A percentile compares a stretch with the other conserved stretches of the same genome.
phyloP scores from a whole-genome alignment of 1,284 basidiomycete genomes.

The Heterobasidion occidentale region DNA sequence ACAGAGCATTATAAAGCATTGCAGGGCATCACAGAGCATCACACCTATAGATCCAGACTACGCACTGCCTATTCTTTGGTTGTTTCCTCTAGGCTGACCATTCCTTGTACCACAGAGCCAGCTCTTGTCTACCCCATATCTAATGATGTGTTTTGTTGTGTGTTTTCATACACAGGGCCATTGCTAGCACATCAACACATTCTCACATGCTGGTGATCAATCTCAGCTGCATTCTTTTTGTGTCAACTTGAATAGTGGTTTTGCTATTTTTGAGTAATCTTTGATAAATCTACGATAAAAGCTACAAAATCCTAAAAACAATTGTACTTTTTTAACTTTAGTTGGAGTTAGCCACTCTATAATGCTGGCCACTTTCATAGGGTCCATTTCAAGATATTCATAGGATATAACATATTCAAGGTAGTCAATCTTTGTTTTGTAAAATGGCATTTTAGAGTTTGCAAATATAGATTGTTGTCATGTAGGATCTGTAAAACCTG shows the following conservation, averaged over 20 bases:
- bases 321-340: conserved; percentile 17
- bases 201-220: not conserved
- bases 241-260: conserved; percentile 18
- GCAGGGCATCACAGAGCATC: too few species aligned
- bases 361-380: conserved; percentile 24
- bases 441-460: conserved; percentile 33
- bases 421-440: conserved; percentile 22
- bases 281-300: conserved; percentile 33
- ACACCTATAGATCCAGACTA: too few species aligned
- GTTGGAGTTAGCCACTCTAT: conserved; percentile 24
- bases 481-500: conserved; percentile 25
- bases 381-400: conserved; percentile 25
- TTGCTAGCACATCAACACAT: too few species aligned
- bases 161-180: too few species aligned
- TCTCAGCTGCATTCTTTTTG: conserved; percentile 5
- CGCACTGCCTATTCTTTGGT: too few species aligned
- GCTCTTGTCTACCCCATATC: too few species aligned
- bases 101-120: too few species aligned
- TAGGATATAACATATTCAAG: conserved; percentile 27
- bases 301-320: conserved; percentile 32
- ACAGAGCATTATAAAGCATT: too few species aligned
- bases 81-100: too few species aligned
- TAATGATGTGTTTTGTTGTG: too few species aligned
- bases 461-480: conserved; percentile 21
- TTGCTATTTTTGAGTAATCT: conserved; percentile 22